Conservation (phyloP, 345 rosid genomes). For the thale cress (Arabidopsis thaliana) region DNA sequence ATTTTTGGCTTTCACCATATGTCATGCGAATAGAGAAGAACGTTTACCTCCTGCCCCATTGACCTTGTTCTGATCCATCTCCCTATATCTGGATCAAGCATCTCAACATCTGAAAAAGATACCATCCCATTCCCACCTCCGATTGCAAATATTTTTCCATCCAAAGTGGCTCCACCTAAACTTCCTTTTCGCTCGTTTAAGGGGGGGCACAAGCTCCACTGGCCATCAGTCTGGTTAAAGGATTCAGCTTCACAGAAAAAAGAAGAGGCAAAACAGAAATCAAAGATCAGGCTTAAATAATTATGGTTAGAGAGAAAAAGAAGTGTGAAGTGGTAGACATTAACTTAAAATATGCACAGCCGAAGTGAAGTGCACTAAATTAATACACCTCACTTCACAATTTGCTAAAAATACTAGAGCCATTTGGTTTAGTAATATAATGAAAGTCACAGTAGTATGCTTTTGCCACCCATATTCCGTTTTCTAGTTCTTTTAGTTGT, state of each 20-base stretch:
- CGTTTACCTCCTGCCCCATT: constrained; percentile 67
- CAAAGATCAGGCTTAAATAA: constrained; percentile 11
- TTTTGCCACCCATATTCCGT: constrained; percentile 15
- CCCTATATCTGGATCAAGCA: constrained; percentile 76
- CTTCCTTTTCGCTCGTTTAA: constrained; percentile 59
- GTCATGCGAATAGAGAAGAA: constrained; percentile 29
- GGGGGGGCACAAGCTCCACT: constrained; percentile 64
- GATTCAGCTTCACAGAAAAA: constrained; percentile 61
- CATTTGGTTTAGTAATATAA: background rate
- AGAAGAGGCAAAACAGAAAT: constrained; percentile 27
- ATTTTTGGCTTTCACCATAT: constrained; percentile 17
- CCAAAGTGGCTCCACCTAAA: constrained; percentile 65
- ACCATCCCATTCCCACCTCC: constrained; percentile 71
- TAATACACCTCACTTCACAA: constrained; percentile 17
- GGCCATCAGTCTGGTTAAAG: constrained; percentile 56
- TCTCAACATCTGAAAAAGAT: constrained; percentile 75
- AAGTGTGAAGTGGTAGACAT: constrained; percentile 4
- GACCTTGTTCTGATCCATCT: constrained; percentile 69
- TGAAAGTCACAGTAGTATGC: constrained; percentile 16
- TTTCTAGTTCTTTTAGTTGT: background rate
- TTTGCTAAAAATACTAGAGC: background rate
- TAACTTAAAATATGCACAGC: constrained; percentile 12
- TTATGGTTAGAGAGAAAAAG: constrained; percentile 16
- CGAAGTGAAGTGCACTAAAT: constrained; percentile 16
- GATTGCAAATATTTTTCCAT: constrained; percentile 64